These are phyloP conservation scores for Acer negundo DNA, from an alignment of 345 rosid species.

Conservation along the genomic window DNA sequence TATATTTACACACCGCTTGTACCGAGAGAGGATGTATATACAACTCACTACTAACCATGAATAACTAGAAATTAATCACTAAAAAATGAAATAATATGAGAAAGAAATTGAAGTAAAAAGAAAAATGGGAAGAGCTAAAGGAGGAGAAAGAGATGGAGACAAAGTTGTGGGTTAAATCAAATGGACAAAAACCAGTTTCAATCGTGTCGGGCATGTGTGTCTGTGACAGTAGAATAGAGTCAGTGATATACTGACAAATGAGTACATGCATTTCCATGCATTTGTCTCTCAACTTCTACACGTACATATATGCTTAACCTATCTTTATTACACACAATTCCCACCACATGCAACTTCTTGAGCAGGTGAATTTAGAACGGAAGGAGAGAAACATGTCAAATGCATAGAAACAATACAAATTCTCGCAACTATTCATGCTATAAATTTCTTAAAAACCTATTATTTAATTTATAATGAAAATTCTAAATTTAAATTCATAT, in stretches of 20 bases:
- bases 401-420: neutral
- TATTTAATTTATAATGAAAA: no score
- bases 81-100: neutral
- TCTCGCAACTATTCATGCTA: neutral
- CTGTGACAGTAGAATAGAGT: constrained; percentile 14
- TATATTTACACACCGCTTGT: no score
- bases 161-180: constrained; percentile 43
- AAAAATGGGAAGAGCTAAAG: neutral
- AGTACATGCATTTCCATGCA: constrained; percentile 55
- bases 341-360: neutral
- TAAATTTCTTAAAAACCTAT: no score
- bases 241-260: constrained; percentile 36
- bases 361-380: neutral
- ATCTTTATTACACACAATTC: neutral
- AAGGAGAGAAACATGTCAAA: neutral
- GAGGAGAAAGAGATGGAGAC: constrained; percentile 26
- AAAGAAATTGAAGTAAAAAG: no score
- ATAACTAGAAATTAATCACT: no score
- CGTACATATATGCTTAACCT: constrained; percentile 16
- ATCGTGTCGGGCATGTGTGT: constrained; percentile 47
- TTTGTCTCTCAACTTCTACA: constrained; percentile 39
- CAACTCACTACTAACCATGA: neutral
- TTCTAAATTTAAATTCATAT: no score
- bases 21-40: no score
- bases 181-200: constrained; percentile 24